Evolutionary conservation across 2,329 filamentous ascomycete genomes (phyloP).

Genomic region (Nemania serpens): DNA sequence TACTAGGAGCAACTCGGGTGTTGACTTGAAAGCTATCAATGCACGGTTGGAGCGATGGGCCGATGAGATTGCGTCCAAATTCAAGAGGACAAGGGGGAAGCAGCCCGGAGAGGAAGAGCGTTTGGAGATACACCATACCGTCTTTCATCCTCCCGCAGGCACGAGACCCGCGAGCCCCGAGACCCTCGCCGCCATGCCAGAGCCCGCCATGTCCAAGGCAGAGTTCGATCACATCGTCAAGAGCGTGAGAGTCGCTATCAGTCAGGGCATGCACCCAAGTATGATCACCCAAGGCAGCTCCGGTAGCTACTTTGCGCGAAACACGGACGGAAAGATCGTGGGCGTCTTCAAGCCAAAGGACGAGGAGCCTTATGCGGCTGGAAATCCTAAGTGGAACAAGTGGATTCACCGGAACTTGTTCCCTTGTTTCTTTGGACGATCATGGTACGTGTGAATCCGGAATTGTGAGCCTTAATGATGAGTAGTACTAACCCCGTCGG

Average conservation of each 20-base stretch:
- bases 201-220: conserved; percentile 72
- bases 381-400: conserved; percentile 99
- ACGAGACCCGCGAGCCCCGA: conserved; percentile 79
- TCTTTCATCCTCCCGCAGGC: conserved; percentile 92
- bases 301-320: conserved; percentile 95
- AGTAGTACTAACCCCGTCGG: conserved; percentile 20
- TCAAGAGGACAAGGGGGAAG: conserved; percentile 82
- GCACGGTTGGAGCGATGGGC: conserved; percentile 94
- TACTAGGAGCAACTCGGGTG: conserved; percentile 74
- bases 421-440: conserved; percentile 93
- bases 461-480: not conserved
- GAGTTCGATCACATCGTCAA: conserved; percentile 90
- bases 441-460: conserved; percentile 61
- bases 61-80: conserved; percentile 95
- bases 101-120: conserved; percentile 77
- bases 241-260: conserved; percentile 87
- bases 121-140: conserved; percentile 94
- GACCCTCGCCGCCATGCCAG: conserved; percentile 63
- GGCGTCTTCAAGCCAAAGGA: conserved; percentile 99
- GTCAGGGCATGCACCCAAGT: conserved; percentile 87
- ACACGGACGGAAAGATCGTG: conserved; percentile 88
- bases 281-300: conserved; percentile 98
- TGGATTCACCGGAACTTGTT: conserved; percentile 99
- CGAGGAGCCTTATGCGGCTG: conserved; percentile 94
- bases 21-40: conserved; percentile 98